Base-by-base conservation (phyloP, 495 filamentous ascomycete genomes). In the Penicilliopsis zonata region DNA sequence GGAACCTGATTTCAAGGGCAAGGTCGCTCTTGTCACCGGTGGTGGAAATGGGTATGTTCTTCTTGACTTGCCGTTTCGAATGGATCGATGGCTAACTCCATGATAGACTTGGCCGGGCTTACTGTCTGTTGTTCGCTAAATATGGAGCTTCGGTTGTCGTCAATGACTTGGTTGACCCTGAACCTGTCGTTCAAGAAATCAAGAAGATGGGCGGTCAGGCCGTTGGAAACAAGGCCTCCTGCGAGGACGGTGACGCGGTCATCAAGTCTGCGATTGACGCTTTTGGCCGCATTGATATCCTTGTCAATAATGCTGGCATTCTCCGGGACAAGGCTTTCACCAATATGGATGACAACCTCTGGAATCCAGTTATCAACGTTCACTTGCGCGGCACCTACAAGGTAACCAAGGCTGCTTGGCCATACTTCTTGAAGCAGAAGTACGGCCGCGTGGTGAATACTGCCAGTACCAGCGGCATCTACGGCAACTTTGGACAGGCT, bases 251-350 rank as follows among this genome's bases (percentile, higher is more conserved):
- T 32, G 88, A 94, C 27, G 76, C 72, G 17, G 86, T 96, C 28
- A 78, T 98, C 45, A 90, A 94, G 68, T 74, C 67, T 36, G 86
- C 86, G 36, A 93, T 98, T 43, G 90, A 96, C 50, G 75, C 83
- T 22, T 96, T 82, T 44, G 90, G 90, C 43, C 83, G 92, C 33
- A 72, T 98, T 45, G 90, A 98, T 50, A 80, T 96, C 34, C 59
- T 98, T 41, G 68, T 98, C 56, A 98, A 98, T 73, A 98, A 98
- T 49, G 90, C 90, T 28, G 90, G 90, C 50, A 96, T 98, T 48
- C 74, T 98, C 20, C 75, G 90, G 33, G 90, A 98, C 69, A 96
- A 95, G 72, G 88, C 90, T 21, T 98, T 98, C 64, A 75, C 66
- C 54, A 94, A 94, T 65, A 96, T 98, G 90, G 82, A 84, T 36